These are phyloP conservation scores for Allium cepa DNA, from an alignment of 106 monocot species.

Conservation along the genomic window DNA sequence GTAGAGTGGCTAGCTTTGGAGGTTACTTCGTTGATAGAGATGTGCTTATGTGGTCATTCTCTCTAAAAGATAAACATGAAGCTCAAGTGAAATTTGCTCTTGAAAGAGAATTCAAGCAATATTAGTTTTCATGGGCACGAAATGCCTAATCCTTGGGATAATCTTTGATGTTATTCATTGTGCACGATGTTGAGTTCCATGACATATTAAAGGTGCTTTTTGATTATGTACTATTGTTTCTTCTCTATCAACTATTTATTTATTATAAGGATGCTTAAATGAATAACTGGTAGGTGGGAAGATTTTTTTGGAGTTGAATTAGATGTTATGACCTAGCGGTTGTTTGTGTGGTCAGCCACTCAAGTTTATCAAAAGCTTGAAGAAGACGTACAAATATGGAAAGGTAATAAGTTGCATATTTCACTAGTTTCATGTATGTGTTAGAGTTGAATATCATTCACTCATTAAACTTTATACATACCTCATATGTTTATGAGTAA, in stretches of 20 bases:
- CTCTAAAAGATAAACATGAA: constrained; percentile 96
- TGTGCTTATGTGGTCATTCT: constrained; percentile 85
- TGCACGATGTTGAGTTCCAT: constrained; percentile 90
- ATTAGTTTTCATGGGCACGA: constrained; percentile 91
- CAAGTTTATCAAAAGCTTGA: constrained; percentile 61
- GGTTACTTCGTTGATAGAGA: constrained; percentile 90
- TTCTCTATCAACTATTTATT: not conserved
- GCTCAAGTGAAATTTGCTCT: constrained; percentile 94
- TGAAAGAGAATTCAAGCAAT: constrained; percentile 89
- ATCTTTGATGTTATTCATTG: constrained; percentile 84
- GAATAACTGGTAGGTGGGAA: constrained; percentile 52
- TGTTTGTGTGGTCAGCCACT: constrained; percentile 98
- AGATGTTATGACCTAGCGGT: constrained; percentile 77
- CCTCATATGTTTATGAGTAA: too few relatives aligned
- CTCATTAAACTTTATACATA: too few relatives aligned
- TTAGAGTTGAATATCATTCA: too few relatives aligned
- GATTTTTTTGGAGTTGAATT: constrained; percentile 81
- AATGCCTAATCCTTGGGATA: constrained; percentile 59
- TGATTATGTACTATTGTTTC: not conserved
- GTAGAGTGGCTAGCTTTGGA: constrained; percentile 91
- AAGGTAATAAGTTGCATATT: constrained; percentile 25
- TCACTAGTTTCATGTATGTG: too few relatives aligned
- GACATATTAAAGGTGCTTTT: constrained; percentile 80
- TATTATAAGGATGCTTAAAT: not conserved
- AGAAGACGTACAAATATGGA: constrained; percentile 85